Conservation (phyloP, 1,139 yeast genomes). For the Pichia sp. region DNA sequence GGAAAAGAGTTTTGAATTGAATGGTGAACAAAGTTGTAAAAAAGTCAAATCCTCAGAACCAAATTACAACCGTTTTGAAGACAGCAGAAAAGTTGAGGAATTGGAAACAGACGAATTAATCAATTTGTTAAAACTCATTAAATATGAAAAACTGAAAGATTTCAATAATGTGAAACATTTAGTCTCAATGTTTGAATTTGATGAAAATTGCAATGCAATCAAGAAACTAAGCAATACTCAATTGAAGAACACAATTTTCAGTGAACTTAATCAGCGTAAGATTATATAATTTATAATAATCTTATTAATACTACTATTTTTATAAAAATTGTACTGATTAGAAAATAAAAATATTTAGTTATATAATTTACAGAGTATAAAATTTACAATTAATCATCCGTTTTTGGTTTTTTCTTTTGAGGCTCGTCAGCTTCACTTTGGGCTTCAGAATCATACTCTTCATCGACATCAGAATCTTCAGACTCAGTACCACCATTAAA, state of each 20-base stretch:
- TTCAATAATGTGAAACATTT: slow-evolving; percentile 13
- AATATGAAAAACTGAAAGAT: slow-evolving; percentile 10
- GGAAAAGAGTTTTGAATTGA: not conserved
- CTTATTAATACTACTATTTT: no score
- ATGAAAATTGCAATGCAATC: slow-evolving; percentile 9
- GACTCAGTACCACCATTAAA: slow-evolving; percentile 60
- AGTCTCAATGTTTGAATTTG: slow-evolving; percentile 20
- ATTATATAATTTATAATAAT: not conserved
- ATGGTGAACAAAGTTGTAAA: not conserved
- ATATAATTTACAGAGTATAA: not conserved
- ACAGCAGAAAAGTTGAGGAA: slow-evolving; percentile 8
- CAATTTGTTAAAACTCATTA: slow-evolving; percentile 4
- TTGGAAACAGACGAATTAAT: slow-evolving; percentile 11
- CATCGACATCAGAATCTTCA: slow-evolving; percentile 72
- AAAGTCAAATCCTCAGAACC: not conserved
- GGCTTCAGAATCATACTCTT: slow-evolving; percentile 80
- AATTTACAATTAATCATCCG: slow-evolving; percentile 4
- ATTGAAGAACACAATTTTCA: slow-evolving; percentile 15
- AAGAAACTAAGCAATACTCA: slow-evolving; percentile 17
- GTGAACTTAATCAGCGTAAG: slow-evolving; percentile 17
- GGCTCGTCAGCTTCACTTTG: slow-evolving; percentile 37
- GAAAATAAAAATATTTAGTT: not conserved
- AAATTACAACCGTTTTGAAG: slow-evolving; percentile 8
- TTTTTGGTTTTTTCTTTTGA: slow-evolving; percentile 37
- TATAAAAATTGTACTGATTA: not conserved